Evolutionary conservation across 495 filamentous ascomycete species (phyloP).

Genomic region (Halenospora varia): DNA sequence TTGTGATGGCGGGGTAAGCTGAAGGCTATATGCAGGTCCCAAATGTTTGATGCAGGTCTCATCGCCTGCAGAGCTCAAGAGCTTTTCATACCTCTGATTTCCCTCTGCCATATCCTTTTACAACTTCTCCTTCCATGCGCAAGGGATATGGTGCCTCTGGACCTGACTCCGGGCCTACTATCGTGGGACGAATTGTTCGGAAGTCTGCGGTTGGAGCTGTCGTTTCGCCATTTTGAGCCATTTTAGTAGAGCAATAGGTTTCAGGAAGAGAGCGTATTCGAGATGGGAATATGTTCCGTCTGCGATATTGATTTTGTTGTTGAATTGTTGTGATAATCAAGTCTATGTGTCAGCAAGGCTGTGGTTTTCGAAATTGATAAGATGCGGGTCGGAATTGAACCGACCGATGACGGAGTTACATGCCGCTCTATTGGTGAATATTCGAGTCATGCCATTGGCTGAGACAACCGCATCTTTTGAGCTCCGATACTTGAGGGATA

Average conservation of each 20-base stretch:
- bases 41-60: not conserved
- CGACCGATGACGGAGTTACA: not conserved
- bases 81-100: slow-evolving; percentile 64
- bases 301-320: not conserved
- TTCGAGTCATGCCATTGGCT: not conserved
- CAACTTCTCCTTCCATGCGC: slow-evolving; percentile 74
- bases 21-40: not conserved
- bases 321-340: not conserved
- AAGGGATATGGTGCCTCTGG: slow-evolving; percentile 78
- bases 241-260: not conserved
- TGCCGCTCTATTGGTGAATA: not conserved
- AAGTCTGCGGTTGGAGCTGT: not conserved
- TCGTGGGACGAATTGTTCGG: slow-evolving; percentile 45
- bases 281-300: not conserved
- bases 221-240: too few relatives aligned
- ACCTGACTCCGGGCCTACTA: slow-evolving; percentile 66
- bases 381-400: not conserved
- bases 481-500: too few relatives aligned
- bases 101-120: slow-evolving; percentile 90
- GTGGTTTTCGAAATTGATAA: not conserved
- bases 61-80: not conserved
- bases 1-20: not conserved
- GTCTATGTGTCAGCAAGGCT: not conserved
- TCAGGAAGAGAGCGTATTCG: not conserved
- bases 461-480: too few relatives aligned